Conservation (phyloP, 2,329 filamentous ascomycete genomes). For the Botrytis elliptica region DNA sequence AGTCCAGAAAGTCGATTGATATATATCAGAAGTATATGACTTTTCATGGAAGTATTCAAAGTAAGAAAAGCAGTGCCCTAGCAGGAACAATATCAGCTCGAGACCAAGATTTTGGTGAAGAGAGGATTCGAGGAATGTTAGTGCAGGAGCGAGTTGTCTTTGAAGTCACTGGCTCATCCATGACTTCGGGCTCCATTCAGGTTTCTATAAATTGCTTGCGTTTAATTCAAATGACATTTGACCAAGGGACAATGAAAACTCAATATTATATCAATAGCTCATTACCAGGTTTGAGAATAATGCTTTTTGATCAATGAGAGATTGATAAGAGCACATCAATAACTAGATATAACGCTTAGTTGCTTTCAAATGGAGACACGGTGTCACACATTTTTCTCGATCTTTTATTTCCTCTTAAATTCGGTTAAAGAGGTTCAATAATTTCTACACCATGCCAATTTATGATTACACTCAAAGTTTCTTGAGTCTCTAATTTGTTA, state of each 20-base stretch:
- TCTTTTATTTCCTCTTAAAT: neutral
- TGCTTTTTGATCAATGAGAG: neutral
- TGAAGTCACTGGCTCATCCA: neutral
- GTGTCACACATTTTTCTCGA: neutral
- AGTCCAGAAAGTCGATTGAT: neutral
- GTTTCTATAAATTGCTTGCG: neutral
- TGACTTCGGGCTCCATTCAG: neutral
- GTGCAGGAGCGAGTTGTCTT: neutral
- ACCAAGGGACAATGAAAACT: neutral
- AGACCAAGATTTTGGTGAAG: too few relatives aligned
- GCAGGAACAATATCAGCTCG: too few relatives aligned
- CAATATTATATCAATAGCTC: neutral
- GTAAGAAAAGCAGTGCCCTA: too few relatives aligned
- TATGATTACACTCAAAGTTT: neutral
- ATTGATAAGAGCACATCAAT: neutral
- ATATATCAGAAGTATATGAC: neutral
- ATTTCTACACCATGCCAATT: neutral
- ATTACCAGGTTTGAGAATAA: neutral
- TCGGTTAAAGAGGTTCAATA: fast-evolving
- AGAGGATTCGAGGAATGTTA: too few relatives aligned
- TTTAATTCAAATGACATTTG: neutral
- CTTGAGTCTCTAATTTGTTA: neutral
- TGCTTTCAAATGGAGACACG: neutral
- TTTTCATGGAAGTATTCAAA: neutral
- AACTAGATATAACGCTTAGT: neutral